Evolutionary conservation across 768 basidiomycete species (phyloP), one percentile per base, ranked within the genome.

Genomic region (Fistulinella prunicolor): DNA sequence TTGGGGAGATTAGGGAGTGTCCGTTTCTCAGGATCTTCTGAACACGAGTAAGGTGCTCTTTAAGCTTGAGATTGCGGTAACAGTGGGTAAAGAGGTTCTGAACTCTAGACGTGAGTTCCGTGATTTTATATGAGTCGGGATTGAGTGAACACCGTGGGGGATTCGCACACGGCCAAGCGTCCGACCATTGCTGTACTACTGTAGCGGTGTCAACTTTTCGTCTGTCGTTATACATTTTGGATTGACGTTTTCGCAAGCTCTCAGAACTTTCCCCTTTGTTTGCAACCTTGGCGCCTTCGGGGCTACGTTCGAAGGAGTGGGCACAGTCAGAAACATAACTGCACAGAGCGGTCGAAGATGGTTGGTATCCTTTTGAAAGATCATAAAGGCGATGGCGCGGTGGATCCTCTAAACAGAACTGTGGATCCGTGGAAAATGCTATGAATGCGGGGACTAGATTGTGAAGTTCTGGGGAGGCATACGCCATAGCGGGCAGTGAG

Each of bases 401-500:
- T 16, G 61, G 60, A 26, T 43, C 1, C 35, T 46, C 46, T 4
- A 4, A 7, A 16, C 23, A 9, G 49, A 59, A 50, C 14, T 45
- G 45, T 7, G 56, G 20, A n/a, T 52, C 29, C 9, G 61, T 44
- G 1, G 55, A 50, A 47, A 70, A 68, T 3, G 72, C 60, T 9
- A 73, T 42, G 2, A 72, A 38, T 4, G 64, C 58, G 0, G 60
- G 55, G 3, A 68, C 50, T 13, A 67, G 53, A 10, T 47, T 44
- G 2, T 40, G 28, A 12, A 47, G 28, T 0, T 45, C 9, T 6
- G 56, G 46, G 9, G 60, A 63, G 12, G 48, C 38, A 49, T 66
- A 71, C 30, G 44, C 54, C 57, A 69, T 56, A 2, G 66, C 58
- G 17, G 65, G 53, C 9, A 70, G 52, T 9, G 58, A 56, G 26